A percentile compares a stretch with the other conserved stretches of the same genome.
phyloP scores from a whole-genome alignment of 768 basidiomycete genomes.

The Pholiota microspora region DNA sequence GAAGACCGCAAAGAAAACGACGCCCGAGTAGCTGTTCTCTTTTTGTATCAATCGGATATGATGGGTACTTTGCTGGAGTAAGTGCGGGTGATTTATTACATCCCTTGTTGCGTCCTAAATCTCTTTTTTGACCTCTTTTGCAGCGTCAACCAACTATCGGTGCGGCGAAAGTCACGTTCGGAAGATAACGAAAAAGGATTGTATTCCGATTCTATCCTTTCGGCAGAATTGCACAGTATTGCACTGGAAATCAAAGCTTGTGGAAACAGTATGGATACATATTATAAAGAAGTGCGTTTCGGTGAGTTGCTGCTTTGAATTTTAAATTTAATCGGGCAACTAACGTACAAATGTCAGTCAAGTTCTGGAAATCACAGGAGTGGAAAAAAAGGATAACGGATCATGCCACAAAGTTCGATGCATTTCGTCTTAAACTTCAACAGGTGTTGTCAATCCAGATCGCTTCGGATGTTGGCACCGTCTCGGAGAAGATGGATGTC shows the following conservation, averaged over 20 bases:
- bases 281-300: slow-evolving; percentile 18
- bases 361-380: slow-evolving; percentile 20
- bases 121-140: not conserved
- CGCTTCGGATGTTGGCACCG: slow-evolving; percentile 11
- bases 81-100: too few species aligned
- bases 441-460: slow-evolving; percentile 14
- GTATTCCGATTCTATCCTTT: slow-evolving; percentile 1
- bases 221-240: slow-evolving; percentile 9
- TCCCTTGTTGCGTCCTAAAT: too few species aligned
- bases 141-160: slow-evolving; percentile 6
- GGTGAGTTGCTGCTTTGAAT: slow-evolving; percentile 10
- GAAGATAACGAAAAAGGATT: slow-evolving; percentile 1
- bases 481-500: slow-evolving; percentile 15
- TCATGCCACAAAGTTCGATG: slow-evolving; percentile 15
- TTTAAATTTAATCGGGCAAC: not conserved
- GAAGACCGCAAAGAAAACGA: slow-evolving; percentile 6
- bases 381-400: slow-evolving; percentile 19
- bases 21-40: slow-evolving; percentile 2
- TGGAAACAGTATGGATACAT: slow-evolving; percentile 23
- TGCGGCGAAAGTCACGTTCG: not conserved
- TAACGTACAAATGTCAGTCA: slow-evolving; percentile 5
- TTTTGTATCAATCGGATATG: slow-evolving; percentile 7
- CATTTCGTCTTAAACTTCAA: slow-evolving; percentile 13
- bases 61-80: slow-evolving; percentile 9
- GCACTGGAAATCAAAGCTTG: slow-evolving; percentile 17